These are phyloP conservation scores for Symbiodinium natans DNA, from an alignment of 73 alveolate genomes.

Conservation along the genomic window DNA sequence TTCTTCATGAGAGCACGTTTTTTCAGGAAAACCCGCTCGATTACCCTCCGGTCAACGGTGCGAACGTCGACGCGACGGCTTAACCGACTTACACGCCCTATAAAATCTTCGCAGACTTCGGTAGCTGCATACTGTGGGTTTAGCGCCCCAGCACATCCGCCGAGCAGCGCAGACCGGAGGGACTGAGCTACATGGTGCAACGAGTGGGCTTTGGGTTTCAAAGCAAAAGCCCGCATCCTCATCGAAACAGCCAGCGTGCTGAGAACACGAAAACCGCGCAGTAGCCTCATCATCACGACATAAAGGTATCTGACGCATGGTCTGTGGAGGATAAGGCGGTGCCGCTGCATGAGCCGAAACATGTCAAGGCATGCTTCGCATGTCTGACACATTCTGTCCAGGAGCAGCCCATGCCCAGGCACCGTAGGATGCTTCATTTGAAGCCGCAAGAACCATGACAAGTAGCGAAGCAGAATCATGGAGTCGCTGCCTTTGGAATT, in stretches of 20 bases:
- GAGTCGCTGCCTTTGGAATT: not conserved
- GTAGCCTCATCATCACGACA: not conserved
- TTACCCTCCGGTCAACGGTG: not conserved
- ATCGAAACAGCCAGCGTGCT: not conserved
- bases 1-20: not conserved
- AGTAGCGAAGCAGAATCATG: not conserved
- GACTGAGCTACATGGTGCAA: not conserved
- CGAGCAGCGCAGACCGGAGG: not conserved
- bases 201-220: slow-evolving; percentile 17
- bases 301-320: not conserved
- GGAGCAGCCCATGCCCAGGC: not conserved
- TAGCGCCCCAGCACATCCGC: not conserved
- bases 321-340: not conserved
- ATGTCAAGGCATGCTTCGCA: not conserved
- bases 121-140: not conserved
- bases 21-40: not conserved
- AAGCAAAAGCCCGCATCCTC: not conserved
- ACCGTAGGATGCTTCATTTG: not conserved
- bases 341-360: not conserved
- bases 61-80: not conserved
- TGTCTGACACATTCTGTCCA: not conserved
- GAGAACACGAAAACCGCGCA: not conserved
- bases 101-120: not conserved
- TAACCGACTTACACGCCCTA: not conserved
- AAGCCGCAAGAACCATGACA: not conserved